A percentile compares a stretch with the other conserved stretches of the same genome.
Conservation (phyloP, 768 basidiomycete species). For the Macrolepiota fuliginosa region DNA sequence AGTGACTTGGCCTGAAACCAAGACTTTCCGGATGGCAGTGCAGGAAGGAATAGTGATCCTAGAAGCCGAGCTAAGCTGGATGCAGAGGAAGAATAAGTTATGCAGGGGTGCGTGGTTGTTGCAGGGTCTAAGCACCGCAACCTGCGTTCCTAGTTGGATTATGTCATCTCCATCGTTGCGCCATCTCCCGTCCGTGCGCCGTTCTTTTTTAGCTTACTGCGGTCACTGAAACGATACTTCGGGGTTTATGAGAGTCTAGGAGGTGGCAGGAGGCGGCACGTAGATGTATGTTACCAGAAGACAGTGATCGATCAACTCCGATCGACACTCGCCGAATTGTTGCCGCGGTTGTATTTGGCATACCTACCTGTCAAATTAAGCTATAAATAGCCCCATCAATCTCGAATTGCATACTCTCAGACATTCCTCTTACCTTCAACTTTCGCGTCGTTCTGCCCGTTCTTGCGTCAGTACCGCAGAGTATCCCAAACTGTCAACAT, state of each 20-base stretch:
- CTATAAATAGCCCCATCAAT: too few species aligned
- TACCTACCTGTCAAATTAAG: too few species aligned
- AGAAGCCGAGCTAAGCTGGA: background rate
- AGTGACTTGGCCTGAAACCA: background rate
- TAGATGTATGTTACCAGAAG: too few species aligned
- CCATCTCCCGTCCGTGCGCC: background rate
- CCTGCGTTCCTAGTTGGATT: background rate
- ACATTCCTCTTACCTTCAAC: background rate
- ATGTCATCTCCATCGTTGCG: background rate
- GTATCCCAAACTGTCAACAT: background rate
- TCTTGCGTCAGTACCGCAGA: background rate
- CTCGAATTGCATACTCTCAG: too few species aligned
- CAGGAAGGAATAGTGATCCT: background rate
- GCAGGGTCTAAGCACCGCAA: constrained; percentile 6
- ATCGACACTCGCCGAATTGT: too few species aligned
- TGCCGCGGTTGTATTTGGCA: too few species aligned
- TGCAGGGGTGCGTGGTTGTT: constrained; percentile 1
- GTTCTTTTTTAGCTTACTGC: background rate
- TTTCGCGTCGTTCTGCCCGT: background rate
- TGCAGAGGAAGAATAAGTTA: constrained; percentile 7
- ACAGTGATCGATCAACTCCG: too few species aligned
- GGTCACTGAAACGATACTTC: background rate
- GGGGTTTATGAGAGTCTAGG: too few species aligned
- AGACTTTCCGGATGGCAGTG: background rate
- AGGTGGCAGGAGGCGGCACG: too few species aligned